phyloP scores from a whole-genome alignment of 2,329 filamentous ascomycete species.

The Lecanoromycetidae sp. region DNA sequence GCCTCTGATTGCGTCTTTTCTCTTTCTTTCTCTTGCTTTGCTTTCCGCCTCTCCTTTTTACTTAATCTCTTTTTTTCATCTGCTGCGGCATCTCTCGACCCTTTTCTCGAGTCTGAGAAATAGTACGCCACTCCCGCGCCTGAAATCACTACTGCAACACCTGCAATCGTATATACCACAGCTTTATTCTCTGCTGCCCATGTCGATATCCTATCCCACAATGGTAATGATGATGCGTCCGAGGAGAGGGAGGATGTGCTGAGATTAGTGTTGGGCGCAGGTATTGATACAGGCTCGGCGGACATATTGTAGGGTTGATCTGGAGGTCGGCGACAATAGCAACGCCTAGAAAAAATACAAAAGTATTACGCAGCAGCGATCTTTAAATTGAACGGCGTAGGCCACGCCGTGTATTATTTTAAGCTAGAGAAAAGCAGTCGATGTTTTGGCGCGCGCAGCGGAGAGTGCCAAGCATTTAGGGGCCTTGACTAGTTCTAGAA shows the following conservation, averaged over 20 bases:
- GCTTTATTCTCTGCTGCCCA: constrained; percentile 97
- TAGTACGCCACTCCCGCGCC: constrained; percentile 92
- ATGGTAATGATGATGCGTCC: constrained; percentile 42
- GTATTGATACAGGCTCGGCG: constrained; percentile 27
- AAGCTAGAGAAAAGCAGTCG: too few species aligned
- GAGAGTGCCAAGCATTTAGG: too few species aligned
- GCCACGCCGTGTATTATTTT: too few species aligned
- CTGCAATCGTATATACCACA: constrained; percentile 89
- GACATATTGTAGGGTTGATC: constrained; percentile 28
- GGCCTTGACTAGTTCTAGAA: too few species aligned
- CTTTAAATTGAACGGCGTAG: neutral
- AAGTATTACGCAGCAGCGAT: neutral
- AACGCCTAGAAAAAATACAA: neutral
- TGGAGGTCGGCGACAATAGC: neutral
- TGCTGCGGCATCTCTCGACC: constrained; percentile 26
- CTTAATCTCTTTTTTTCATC: constrained; percentile 57
- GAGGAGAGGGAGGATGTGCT: constrained; percentile 32
- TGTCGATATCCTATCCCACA: constrained; percentile 80
- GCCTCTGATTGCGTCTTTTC: constrained; percentile 21
- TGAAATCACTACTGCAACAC: constrained; percentile 81
- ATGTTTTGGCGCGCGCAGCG: too few species aligned
- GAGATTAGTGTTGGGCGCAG: constrained; percentile 29
- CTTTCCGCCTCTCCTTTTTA: constrained; percentile 83
- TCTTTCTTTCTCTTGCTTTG: constrained; percentile 57
- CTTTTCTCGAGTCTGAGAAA: constrained; percentile 45